Percentiles rank a stretch among this genome's conserved stretches.
These are phyloP conservation scores for Didymella pinodella DNA, from an alignment of 2,329 filamentous ascomycete species.

Conservation along the genomic window DNA sequence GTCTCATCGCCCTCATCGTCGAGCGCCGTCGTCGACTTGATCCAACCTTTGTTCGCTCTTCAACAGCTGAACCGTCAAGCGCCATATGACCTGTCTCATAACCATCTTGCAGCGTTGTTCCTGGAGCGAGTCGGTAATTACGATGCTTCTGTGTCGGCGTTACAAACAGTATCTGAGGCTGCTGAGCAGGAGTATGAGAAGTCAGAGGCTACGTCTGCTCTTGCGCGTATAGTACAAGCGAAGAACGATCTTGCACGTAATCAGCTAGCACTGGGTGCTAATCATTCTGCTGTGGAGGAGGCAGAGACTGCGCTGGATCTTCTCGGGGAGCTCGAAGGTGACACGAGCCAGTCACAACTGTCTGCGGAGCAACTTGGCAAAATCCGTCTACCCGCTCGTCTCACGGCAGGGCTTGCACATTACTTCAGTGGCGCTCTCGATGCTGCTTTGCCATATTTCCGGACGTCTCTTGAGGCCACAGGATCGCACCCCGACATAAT, in stretches of 20 bases:
- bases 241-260: constrained; percentile 88
- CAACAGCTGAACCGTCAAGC: constrained; percentile 78
- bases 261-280: constrained; percentile 73
- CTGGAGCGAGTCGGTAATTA: constrained; percentile 80
- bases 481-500: constrained; percentile 80
- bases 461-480: constrained; percentile 79
- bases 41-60: constrained; percentile 88
- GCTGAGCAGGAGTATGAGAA: constrained; percentile 86
- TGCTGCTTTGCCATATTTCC: constrained; percentile 79
- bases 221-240: constrained; percentile 80
- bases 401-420: constrained; percentile 84
- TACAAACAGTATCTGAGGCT: constrained; percentile 71
- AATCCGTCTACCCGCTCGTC: constrained; percentile 80
- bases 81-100: constrained; percentile 73
- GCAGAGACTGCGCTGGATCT: constrained; percentile 83
- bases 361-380: constrained; percentile 70
- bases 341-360: constrained; percentile 59
- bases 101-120: constrained; percentile 81
- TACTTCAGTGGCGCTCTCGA: constrained; percentile 74
- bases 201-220: constrained; percentile 76
- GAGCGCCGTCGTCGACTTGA: constrained; percentile 67
- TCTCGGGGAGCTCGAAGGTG: constrained; percentile 70
- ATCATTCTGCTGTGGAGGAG: constrained; percentile 75
- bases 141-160: constrained; percentile 66
- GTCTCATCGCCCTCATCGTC: constrained; percentile 62